Evolutionary conservation across 1,284 basidiomycete species (phyloP).

Genomic region (Puccinia sorghi): DNA sequence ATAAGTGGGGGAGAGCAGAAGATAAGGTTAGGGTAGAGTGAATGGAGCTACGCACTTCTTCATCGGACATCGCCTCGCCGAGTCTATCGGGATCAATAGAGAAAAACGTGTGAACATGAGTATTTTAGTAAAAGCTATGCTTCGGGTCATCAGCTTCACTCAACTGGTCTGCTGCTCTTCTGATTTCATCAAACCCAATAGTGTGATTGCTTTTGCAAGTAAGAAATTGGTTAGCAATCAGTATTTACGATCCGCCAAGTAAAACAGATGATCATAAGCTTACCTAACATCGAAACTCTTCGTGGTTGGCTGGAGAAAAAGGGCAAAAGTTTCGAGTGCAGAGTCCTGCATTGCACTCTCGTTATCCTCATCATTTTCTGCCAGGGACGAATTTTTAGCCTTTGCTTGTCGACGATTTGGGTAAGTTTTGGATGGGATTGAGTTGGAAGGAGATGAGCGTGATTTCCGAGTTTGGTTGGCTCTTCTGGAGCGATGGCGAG

Average conservation of each 20-base stretch:
- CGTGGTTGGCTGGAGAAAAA: not conserved
- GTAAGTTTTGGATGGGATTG: constrained; percentile 1
- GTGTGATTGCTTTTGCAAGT: not conserved
- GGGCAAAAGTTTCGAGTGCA: constrained; percentile 27
- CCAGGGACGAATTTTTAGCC: constrained; percentile 1
- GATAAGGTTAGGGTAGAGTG: not conserved
- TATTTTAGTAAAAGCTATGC: not conserved
- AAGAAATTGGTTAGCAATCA: not conserved
- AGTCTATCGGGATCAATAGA: constrained; percentile 7
- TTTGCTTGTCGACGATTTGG: not conserved
- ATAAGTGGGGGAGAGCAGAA: not conserved
- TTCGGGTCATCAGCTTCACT: not conserved
- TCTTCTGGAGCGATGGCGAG: constrained; percentile 3
- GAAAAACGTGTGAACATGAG: not conserved
- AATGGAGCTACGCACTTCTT: constrained; percentile 21
- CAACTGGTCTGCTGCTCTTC: constrained; percentile 36
- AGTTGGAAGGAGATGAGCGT: not conserved
- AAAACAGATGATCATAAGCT: not conserved
- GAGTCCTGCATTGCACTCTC: not conserved
- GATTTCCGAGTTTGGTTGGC: not conserved
- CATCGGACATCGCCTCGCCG: constrained; percentile 37
- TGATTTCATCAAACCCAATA: constrained; percentile 35
- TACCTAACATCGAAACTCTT: constrained; percentile 10
- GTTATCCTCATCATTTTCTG: constrained; percentile 11
- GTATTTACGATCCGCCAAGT: not conserved